phyloP scores from a whole-genome alignment of 805 yeast species.

The Sporopachydermia quercuum region DNA sequence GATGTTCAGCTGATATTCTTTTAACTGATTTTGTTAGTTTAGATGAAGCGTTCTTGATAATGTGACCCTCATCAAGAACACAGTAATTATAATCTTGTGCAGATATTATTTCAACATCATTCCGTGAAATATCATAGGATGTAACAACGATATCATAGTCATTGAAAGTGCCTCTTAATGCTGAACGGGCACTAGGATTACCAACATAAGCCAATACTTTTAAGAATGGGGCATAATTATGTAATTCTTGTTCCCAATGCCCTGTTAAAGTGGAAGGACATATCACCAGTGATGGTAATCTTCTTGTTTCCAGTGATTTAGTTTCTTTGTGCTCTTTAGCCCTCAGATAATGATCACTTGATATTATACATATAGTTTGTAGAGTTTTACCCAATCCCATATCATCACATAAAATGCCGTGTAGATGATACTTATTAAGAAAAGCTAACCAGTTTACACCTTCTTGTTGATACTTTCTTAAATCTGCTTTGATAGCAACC shows the following conservation, averaged over 20 bases:
- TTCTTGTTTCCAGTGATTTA: conserved; percentile 47
- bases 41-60: conserved; percentile 81
- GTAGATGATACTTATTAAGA: conserved; percentile 84
- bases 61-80: conserved; percentile 95
- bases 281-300: conserved; percentile 69
- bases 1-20: conserved; percentile 66
- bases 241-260: conserved; percentile 95
- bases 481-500: conserved; percentile 79
- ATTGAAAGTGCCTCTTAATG: conserved; percentile 35
- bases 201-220: conserved; percentile 83
- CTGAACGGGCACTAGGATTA: conserved; percentile 58
- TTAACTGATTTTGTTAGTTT: conserved; percentile 85
- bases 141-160: conserved; percentile 79
- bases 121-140: conserved; percentile 91
- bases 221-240: conserved; percentile 79
- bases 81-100: conserved; percentile 74
- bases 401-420: conserved; percentile 97
- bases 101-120: conserved; percentile 58
- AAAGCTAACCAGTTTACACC: conserved; percentile 98
- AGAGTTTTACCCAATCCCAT: conserved; percentile 98
- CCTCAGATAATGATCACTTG: conserved; percentile 87
- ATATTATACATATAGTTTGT: conserved; percentile 92
- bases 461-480: conserved; percentile 92
- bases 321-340: conserved; percentile 51
- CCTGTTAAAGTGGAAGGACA: conserved; percentile 98